Evolutionary conservation across 2,329 filamentous ascomycete species (phyloP).

Genomic region (Colletotrichum lindemuthianum): DNA sequence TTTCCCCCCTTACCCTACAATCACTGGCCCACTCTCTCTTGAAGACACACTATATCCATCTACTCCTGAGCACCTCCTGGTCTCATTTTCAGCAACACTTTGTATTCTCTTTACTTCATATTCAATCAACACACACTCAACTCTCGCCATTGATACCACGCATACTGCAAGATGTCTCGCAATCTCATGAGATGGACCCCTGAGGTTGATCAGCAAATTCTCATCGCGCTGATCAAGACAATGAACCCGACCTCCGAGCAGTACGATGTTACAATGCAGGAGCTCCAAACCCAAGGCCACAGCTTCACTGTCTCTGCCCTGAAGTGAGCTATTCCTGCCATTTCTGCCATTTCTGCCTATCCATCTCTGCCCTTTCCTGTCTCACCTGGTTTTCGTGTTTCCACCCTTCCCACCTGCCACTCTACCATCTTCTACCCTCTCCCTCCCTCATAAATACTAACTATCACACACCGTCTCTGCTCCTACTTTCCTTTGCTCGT

Average conservation of each 20-base stretch:
- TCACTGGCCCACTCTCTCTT: too few species aligned
- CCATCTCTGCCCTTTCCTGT: slow-evolving; percentile 1
- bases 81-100: neutral
- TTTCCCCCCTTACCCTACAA: too few species aligned
- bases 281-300: slow-evolving; percentile 48
- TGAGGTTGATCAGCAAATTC: slow-evolving; percentile 55
- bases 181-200: slow-evolving; percentile 53
- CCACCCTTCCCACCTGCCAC: slow-evolving; percentile 8
- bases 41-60: too few species aligned
- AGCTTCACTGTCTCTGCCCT: slow-evolving; percentile 52
- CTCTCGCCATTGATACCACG: neutral
- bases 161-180: slow-evolving; percentile 32
- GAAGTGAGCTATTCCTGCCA: slow-evolving; percentile 43
- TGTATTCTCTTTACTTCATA: neutral
- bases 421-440: neutral
- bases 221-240: slow-evolving; percentile 52
- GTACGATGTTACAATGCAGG: slow-evolving; percentile 49
- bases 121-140: slow-evolving; percentile 20
- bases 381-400: slow-evolving; percentile 6
- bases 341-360: neutral
- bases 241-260: slow-evolving; percentile 45
- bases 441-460: slow-evolving; percentile 2
- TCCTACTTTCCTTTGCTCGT: neutral
- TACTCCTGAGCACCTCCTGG: too few species aligned
- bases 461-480: neutral